A percentile compares a stretch with the other conserved stretches of the same genome.
These are phyloP conservation scores for Pseudogymnoascus pannorum DNA, from an alignment of 2,329 filamentous ascomycete genomes.

Conservation along the genomic window DNA sequence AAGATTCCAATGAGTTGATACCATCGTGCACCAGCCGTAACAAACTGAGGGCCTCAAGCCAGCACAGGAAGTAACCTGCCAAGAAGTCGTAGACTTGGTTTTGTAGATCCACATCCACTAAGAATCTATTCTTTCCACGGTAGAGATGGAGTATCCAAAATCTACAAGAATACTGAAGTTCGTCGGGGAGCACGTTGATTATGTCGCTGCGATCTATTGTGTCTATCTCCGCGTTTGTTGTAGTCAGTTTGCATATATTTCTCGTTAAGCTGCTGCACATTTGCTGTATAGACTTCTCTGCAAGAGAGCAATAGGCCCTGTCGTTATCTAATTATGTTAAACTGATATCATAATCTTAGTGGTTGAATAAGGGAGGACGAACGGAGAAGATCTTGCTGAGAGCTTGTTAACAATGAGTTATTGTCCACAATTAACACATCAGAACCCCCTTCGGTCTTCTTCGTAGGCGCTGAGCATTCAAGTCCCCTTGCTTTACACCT, in stretches of 20 bases:
- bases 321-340: neutral
- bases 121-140: neutral
- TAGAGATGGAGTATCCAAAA: constrained; percentile 31
- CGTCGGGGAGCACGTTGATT: neutral
- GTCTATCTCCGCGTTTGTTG: neutral
- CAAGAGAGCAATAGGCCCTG: constrained; percentile 17
- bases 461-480: neutral
- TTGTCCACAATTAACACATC: neutral
- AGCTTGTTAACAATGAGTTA: neutral
- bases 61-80: constrained; percentile 20
- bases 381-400: neutral
- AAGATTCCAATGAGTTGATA: constrained; percentile 11
- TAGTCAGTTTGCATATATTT: constrained; percentile 14
- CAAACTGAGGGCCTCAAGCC: constrained; percentile 25
- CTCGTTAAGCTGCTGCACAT: constrained; percentile 18
- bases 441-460: neutral
- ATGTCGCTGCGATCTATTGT: neutral
- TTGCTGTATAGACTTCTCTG: constrained; percentile 36
- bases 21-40: constrained; percentile 14
- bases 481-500: neutral
- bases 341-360: neutral
- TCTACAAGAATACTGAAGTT: constrained; percentile 28
- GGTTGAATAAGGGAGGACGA: neutral
- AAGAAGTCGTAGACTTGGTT: constrained; percentile 17
- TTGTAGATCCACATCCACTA: constrained; percentile 10